Percentiles rank a stretch among this genome's conserved stretches.
These are phyloP conservation scores for Tetraselmis chui DNA, from an alignment of 139 green algal species.

Conservation along the genomic window DNA sequence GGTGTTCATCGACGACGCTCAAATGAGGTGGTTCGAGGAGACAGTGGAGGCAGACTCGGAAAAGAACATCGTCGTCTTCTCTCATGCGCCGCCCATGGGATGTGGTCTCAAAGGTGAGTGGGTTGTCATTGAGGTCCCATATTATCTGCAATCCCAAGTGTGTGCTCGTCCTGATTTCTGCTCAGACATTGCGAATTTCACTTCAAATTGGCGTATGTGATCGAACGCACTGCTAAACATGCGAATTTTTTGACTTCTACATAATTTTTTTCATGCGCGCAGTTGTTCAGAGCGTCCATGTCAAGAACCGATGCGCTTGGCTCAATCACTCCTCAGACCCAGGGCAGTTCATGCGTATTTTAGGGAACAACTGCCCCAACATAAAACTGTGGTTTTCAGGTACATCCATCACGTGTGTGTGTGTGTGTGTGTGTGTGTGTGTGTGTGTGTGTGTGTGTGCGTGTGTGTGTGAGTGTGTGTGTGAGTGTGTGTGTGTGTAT, in stretches of 20 bases:
- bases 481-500: too few relatives aligned
- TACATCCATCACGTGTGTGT: too few relatives aligned
- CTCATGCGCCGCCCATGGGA: constrained; percentile 67
- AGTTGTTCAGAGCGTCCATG: constrained; percentile 68
- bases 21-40: constrained; percentile 59
- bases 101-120: constrained; percentile 57
- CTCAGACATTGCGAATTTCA: too few relatives aligned
- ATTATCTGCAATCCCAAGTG: background rate
- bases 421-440: too few relatives aligned
- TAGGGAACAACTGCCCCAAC: constrained; percentile 52
- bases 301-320: constrained; percentile 76
- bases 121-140: background rate
- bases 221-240: too few relatives aligned
- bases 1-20: constrained; percentile 69
- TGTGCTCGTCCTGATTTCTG: background rate
- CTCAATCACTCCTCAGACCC: constrained; percentile 53
- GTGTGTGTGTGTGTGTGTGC: too few relatives aligned
- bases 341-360: too few relatives aligned
- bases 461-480: too few relatives aligned
- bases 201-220: too few relatives aligned
- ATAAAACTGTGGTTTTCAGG: constrained; percentile 65
- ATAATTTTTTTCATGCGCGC: too few relatives aligned
- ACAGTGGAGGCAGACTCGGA: constrained; percentile 22
- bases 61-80: constrained; percentile 61
- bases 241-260: too few relatives aligned